Conservation (phyloP, 768 basidiomycete species). For the Mrakia gelida region DNA sequence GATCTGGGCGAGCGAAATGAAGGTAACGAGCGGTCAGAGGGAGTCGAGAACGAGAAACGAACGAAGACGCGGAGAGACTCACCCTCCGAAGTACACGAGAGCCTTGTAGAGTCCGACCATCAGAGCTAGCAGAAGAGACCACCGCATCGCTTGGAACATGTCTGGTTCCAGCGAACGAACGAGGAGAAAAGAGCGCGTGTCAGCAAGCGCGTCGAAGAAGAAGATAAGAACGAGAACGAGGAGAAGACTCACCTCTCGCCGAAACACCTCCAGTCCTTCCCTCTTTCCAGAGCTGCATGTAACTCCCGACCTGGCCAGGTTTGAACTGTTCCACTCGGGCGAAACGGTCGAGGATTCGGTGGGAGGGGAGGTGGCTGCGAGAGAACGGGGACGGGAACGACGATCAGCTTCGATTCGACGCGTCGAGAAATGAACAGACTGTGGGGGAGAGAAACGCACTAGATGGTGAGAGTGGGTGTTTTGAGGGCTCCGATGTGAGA, state of each 20-base stretch:
- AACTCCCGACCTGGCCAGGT: not conserved
- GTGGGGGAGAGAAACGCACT: not conserved
- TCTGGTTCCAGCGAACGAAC: not conserved
- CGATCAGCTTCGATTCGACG: no score
- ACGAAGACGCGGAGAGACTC: not conserved
- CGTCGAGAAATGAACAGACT: not conserved
- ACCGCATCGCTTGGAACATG: constrained; percentile 2
- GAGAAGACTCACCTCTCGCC: not conserved
- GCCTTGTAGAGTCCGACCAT: constrained; percentile 7
- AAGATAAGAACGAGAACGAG: not conserved
- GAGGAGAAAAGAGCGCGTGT: not conserved
- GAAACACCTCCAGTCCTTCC: constrained; percentile 11
- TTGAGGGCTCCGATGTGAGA: constrained; percentile 26
- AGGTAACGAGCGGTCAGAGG: not conserved
- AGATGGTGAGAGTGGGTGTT: constrained; percentile 30
- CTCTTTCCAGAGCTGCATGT: constrained; percentile 23
- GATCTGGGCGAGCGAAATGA: not conserved
- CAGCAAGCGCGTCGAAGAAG: not conserved
- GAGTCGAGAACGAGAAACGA: not conserved
- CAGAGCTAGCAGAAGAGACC: not conserved
- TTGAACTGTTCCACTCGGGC: constrained; percentile 14
- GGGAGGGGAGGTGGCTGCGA: constrained; percentile 26
- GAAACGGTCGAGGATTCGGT: constrained; percentile 22
- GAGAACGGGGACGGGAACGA: not conserved
- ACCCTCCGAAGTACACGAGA: constrained; percentile 16